Conservation (phyloP, 257 asterid genomes). For the Ballota nigra region DNA sequence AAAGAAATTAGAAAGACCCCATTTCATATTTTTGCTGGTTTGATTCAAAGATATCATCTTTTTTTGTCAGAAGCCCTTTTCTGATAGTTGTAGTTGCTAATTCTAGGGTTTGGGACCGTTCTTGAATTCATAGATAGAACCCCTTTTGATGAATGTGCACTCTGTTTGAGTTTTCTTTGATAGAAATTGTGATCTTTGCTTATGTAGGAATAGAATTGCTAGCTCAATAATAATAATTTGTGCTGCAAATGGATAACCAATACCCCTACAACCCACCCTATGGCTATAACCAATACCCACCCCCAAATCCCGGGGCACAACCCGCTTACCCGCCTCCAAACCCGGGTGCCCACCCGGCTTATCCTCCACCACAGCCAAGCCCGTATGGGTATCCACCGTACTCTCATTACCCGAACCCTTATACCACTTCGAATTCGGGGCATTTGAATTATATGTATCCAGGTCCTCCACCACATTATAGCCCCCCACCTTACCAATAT, state of each 20-base stretch:
- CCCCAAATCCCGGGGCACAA: constrained; percentile 30
- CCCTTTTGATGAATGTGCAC: constrained; percentile 22
- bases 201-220: neutral
- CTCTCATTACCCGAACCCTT: constrained; percentile 56
- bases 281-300: constrained; percentile 43
- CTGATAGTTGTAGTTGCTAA: constrained; percentile 16
- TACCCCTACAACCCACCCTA: constrained; percentile 53
- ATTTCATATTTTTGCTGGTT: constrained; percentile 12
- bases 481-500: constrained; percentile 45
- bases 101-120: constrained; percentile 14
- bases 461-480: constrained; percentile 37
- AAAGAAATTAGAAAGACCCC: constrained; percentile 15
- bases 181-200: constrained; percentile 21
- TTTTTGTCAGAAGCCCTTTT: constrained; percentile 1
- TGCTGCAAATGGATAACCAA: constrained; percentile 54
- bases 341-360: constrained; percentile 27
- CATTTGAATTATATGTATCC: constrained; percentile 41
- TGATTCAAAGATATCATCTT: constrained; percentile 14
- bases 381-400: constrained; percentile 52
- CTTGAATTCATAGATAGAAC: neutral
- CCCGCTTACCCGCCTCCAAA: constrained; percentile 42
- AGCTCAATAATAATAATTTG: neutral
- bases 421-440: constrained; percentile 37
- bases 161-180: constrained; percentile 12
- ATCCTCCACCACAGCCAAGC: constrained; percentile 33